Evolutionary conservation across 345 rosid species (phyloP), one percentile per base, ranked within the genome.

Genomic region (Gossypium sturtianum): DNA sequence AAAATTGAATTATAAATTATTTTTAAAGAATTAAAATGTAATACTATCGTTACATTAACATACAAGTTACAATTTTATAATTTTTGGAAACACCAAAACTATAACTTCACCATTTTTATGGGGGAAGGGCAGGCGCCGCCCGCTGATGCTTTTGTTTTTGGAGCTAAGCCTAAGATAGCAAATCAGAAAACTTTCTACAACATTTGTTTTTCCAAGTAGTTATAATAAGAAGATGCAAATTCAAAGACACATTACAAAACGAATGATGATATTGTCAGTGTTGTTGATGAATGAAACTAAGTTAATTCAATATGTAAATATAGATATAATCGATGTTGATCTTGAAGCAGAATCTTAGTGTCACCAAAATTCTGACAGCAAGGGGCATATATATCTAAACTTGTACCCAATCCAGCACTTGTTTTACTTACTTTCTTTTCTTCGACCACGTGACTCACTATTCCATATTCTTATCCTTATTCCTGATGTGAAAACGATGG

Each of bases 181-280:
- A 58, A 34, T 34, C 48, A 29, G 41, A 8, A 20, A 41, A 13
- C 44, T 38, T 41, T 15, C 1, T 10, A 54, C 19, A 56, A 44
- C 48, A 56, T 2, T 51, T 70, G 3, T 15, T 7, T 51, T 17
- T 23, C 34, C 60, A 27, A 70, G 9, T n/a, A 54, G 25, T 52
- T 66, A 4, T 45, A n/a, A 66, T 47, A 65, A 11, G 16, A 20
- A 44, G 41, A 58, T 58, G 75, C 66, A 70, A 53, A 58, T 58
- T 66, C 56, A 70, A 70, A 53, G 11, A 69, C 72, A 48, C 71
- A 23, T 67, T 19, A 23, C 2, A 71, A 38, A 70, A 16, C 60
- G 45, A n/a, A 8, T 52, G 23, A 23, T 52, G 13, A 48, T 49
- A 41, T 49, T 68, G 16, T 48, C 15, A 48, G 47, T 57, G n/a